Conservation (phyloP, 2,329 filamentous ascomycete genomes). For the Periglandula ipomoeae region DNA sequence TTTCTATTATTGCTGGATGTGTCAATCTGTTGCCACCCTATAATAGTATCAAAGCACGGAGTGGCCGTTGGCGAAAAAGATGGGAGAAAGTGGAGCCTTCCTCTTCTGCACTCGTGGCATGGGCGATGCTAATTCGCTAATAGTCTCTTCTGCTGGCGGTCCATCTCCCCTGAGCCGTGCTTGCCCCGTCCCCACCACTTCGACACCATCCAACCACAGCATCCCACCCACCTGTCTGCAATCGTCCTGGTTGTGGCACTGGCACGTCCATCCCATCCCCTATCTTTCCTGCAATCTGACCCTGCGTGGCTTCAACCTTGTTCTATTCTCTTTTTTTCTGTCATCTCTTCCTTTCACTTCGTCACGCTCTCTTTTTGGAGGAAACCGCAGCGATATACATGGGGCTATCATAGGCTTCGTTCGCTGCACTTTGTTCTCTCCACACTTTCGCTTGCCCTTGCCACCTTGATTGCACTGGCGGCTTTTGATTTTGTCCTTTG, state of each 20-base stretch:
- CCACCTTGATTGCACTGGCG: neutral
- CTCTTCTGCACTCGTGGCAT: too few relatives aligned
- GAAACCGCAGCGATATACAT: neutral
- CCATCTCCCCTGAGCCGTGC: neutral
- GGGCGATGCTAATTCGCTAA: neutral
- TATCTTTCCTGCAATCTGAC: neutral
- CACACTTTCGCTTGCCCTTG: neutral
- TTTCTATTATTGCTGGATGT: too few relatives aligned
- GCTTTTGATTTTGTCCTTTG: constrained; percentile 9
- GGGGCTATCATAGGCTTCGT: constrained; percentile 15
- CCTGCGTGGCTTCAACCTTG: neutral
- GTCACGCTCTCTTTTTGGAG: neutral
- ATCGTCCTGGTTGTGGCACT: neutral
- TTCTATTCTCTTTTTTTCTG: neutral
- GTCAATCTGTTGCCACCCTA: too few relatives aligned
- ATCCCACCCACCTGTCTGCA: neutral
- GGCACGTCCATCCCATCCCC: neutral
- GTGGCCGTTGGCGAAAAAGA: too few relatives aligned
- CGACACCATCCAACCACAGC: neutral
- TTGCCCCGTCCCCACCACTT: neutral
- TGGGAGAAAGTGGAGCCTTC: too few relatives aligned
- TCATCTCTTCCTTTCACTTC: neutral
- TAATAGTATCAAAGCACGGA: too few relatives aligned
- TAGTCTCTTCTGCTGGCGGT: neutral
- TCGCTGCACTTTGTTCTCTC: constrained; percentile 11